Evolutionary conservation across 2,329 filamentous ascomycete genomes (phyloP), one percentile per base, ranked within the genome.

Genomic region (Amauroascus niger): DNA sequence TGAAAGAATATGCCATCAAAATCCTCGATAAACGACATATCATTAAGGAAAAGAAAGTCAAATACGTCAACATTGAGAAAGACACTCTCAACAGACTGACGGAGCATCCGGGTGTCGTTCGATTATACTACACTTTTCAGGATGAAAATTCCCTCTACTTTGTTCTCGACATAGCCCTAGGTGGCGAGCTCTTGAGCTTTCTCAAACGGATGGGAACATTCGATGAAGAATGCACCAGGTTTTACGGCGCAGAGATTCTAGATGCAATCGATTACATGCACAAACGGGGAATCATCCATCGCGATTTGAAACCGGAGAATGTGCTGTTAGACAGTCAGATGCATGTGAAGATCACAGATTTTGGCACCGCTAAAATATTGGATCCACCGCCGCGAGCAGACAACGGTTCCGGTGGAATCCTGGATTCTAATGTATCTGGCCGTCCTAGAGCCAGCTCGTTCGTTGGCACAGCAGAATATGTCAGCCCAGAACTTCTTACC

Each of bases 11-110:
- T 66, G 93, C 93, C 24, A 90, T 98, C 72, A 98, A 98, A 69
- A 91, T 98, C 14, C 80, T 98, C 45, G 93, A 98, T 72, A 98
- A 98, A 73, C 82, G 89, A 64, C 93, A 98, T 69, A 98, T 98
- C 65, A 98, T 98, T 76, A 98, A 97, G 71, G 93, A 98, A 73
- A 97, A 95, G 72, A 98, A 98, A 78, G 95, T 98, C 65, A 98
- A 98, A 77, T 98, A 98, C 66, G 93, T 98, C 71, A 98, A 97
- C 71, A 98, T 98, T 63, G 93, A 98, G 71, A 96, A 96, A 74
- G 91, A 98, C 71, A 97, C 93, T 0, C 76, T 98, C 53, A 98
- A 98, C 67, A 84, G 93, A 58, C 76, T 98, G 55, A 97, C 91
- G 2, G 91, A 98, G 59, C 93, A 98, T 65, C 93, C 93, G 6